Conservation (phyloP, 768 basidiomycete genomes). For the Scleroderma citrinum region DNA sequence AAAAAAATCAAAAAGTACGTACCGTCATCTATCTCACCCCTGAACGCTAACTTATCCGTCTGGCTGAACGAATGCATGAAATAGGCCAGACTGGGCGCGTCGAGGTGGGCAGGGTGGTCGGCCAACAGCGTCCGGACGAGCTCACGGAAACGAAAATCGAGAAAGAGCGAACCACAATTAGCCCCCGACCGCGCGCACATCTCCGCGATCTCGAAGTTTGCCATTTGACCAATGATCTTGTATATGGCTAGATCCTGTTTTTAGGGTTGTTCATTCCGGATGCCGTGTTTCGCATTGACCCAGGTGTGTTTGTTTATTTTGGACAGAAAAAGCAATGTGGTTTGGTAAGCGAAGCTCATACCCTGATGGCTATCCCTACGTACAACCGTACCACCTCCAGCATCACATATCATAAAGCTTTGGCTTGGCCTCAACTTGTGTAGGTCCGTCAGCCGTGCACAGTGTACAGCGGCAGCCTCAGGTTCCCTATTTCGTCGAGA, state of each 20-base stretch:
- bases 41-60: slow-evolving; percentile 78
- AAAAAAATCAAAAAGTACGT: slow-evolving; percentile 13
- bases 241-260: slow-evolving; percentile 45
- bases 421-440: slow-evolving; percentile 76
- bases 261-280: neutral
- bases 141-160: slow-evolving; percentile 81
- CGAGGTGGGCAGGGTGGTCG: slow-evolving; percentile 84
- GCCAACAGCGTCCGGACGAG: slow-evolving; percentile 69
- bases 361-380: slow-evolving; percentile 11
- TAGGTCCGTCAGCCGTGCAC: slow-evolving; percentile 72
- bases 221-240: slow-evolving; percentile 76
- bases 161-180: slow-evolving; percentile 82
- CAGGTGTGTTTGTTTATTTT: neutral
- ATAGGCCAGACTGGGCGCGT: slow-evolving; percentile 74
- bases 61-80: slow-evolving; percentile 89
- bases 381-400: slow-evolving; percentile 77
- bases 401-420: slow-evolving; percentile 90
- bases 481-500: slow-evolving; percentile 39
- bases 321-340: no score
- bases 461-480: slow-evolving; percentile 90
- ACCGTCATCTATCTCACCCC: slow-evolving; percentile 73
- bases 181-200: slow-evolving; percentile 84
- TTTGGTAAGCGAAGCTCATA: neutral
- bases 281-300: no score
- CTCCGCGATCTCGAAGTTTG: slow-evolving; percentile 86